Percentiles rank a stretch among this genome's conserved stretches.
Evolutionary conservation across 352 stramenopile species (phyloP).

Genomic region (Phytophthora melonis): DNA sequence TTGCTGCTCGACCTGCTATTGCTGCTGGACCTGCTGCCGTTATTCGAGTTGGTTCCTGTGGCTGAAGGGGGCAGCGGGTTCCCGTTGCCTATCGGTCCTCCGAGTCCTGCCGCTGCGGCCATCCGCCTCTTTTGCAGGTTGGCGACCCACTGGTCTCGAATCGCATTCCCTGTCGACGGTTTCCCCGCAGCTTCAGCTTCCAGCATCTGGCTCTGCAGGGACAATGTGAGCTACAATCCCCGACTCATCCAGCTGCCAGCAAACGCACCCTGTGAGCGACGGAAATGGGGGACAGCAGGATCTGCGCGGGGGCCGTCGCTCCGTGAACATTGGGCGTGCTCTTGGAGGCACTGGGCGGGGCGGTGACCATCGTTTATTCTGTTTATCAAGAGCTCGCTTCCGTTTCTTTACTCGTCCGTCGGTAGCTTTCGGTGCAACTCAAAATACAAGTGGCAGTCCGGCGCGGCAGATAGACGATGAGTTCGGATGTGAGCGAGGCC

Average conservation of each 20-base stretch:
- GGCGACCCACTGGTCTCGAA: constrained; percentile 87
- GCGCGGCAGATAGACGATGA: constrained; percentile 38
- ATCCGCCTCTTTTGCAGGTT: constrained; percentile 85
- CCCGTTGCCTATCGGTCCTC: constrained; percentile 34
- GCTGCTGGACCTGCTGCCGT: constrained; percentile 11
- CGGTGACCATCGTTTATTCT: constrained; percentile 38
- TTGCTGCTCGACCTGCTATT: constrained; percentile 26
- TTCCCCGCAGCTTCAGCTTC: constrained; percentile 21
- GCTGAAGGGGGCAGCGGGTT: constrained; percentile 28
- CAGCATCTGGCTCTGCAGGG: constrained; percentile 38
- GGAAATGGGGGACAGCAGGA: constrained; percentile 65
- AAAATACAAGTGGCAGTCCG: constrained; percentile 1
- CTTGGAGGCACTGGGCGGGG: constrained; percentile 39
- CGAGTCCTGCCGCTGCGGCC: constrained; percentile 38
- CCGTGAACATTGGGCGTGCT: constrained; percentile 29
- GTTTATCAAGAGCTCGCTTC: constrained; percentile 11
- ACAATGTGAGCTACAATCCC: constrained; percentile 20
- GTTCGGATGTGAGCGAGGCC: constrained; percentile 41
- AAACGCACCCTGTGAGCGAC: constrained; percentile 56
- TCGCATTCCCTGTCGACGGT: constrained; percentile 56
- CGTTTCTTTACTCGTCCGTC: constrained; percentile 16
- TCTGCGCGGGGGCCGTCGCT: constrained; percentile 22
- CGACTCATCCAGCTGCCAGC: background rate
- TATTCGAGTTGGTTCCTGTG: background rate
- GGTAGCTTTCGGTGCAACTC: constrained; percentile 23